A percentile compares a stretch with the other conserved stretches of the same genome.
Conservation (phyloP, 2,329 filamentous ascomycete species). For the Pseudopyrenochaeta lycopersici region DNA sequence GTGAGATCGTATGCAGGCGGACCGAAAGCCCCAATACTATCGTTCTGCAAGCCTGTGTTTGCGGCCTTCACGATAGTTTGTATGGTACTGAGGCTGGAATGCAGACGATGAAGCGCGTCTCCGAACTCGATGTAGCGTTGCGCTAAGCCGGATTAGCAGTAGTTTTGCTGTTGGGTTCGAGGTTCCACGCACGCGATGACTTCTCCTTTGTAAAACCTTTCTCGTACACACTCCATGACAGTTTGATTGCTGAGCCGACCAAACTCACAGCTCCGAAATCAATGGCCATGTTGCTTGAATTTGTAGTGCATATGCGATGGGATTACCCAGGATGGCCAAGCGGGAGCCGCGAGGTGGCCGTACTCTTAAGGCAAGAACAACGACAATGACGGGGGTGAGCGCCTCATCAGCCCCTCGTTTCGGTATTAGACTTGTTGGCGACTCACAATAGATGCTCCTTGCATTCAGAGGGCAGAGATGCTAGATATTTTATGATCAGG, state of each 20-base stretch:
- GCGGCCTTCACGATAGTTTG: slow-evolving; percentile 15
- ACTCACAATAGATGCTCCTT: too few relatives aligned
- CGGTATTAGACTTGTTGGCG: too few relatives aligned
- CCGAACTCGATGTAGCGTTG: slow-evolving; percentile 26
- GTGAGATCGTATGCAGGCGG: slow-evolving; percentile 7
- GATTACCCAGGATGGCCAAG: neutral
- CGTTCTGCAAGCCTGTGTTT: slow-evolving; percentile 2
- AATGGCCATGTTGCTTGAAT: slow-evolving; percentile 8
- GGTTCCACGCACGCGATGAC: slow-evolving; percentile 10
- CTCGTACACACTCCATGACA: slow-evolving; percentile 14
- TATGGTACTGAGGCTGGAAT: slow-evolving; percentile 20
- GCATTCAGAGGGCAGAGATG: too few relatives aligned
- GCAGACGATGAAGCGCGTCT: slow-evolving; percentile 11
- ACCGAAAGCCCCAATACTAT: slow-evolving; percentile 1
- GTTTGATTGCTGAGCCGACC: slow-evolving; percentile 12
- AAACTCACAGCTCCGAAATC: slow-evolving; percentile 5
- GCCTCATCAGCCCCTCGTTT: too few relatives aligned
- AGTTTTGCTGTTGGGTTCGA: neutral
- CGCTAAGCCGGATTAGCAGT: slow-evolving; percentile 7
- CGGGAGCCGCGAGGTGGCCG: neutral
- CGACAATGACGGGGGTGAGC: too few relatives aligned
- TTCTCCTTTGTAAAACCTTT: slow-evolving; percentile 19
- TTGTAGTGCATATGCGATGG: too few relatives aligned
- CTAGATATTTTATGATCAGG: too few relatives aligned
- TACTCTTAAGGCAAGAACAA: neutral